phyloP scores from a whole-genome alignment of 2,329 filamentous ascomycete genomes.

The Fusarium sp. region DNA sequence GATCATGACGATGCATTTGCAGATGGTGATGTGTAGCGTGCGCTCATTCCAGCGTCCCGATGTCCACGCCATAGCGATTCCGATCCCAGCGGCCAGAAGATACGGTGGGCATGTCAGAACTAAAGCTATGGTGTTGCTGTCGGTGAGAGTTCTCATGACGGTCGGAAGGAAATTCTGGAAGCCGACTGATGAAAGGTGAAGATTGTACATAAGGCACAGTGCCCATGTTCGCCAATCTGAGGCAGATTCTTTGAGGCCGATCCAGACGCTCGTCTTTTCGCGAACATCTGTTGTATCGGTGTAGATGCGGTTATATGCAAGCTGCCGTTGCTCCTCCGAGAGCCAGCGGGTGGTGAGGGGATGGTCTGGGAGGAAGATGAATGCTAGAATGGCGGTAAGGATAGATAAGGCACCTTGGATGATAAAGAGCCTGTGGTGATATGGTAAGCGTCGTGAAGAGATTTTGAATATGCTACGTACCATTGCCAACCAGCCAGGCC shows the following conservation, averaged over 20 bases:
- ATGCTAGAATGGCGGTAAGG: constrained; percentile 40
- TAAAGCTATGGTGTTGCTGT: constrained; percentile 55
- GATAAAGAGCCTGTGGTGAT: constrained; percentile 35
- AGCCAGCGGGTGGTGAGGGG: constrained; percentile 50
- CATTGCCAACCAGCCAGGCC: constrained; percentile 44
- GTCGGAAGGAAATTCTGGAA: constrained; percentile 44
- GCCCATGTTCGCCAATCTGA: constrained; percentile 43
- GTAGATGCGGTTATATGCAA: constrained; percentile 52
- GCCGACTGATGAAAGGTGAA: constrained; percentile 36
- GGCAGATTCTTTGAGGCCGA: constrained; percentile 35
- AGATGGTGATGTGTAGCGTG: constrained; percentile 11
- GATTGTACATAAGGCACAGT: constrained; percentile 40
- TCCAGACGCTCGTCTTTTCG: constrained; percentile 50
- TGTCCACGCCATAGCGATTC: constrained; percentile 33
- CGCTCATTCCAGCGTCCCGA: constrained; percentile 55
- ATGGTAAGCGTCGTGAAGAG: rapidly evolving
- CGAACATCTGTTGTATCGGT: constrained; percentile 39
- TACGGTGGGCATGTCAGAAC: constrained; percentile 60
- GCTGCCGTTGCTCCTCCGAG: constrained; percentile 47
- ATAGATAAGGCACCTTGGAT: constrained; percentile 43
- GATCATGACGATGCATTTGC: constrained; percentile 50
- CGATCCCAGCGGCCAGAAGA: constrained; percentile 49
- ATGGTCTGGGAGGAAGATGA: constrained; percentile 48
- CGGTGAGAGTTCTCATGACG: constrained; percentile 56
- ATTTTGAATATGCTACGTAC: background rate